Conservation (phyloP, 495 filamentous ascomycete species). For the Penicillium parvum region DNA sequence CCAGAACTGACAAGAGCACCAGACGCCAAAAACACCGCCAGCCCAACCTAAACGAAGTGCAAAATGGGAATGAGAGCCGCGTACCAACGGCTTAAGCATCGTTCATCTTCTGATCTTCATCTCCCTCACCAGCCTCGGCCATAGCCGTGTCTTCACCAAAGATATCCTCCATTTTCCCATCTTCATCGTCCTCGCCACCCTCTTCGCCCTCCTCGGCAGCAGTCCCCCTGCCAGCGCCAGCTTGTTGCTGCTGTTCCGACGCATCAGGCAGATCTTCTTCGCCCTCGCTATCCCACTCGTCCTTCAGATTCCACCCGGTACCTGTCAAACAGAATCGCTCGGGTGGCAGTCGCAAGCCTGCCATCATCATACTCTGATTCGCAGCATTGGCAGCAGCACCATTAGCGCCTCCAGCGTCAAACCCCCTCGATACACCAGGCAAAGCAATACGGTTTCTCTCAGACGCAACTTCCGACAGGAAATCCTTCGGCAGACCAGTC, state of each 20-base stretch:
- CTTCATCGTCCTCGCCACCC: slow-evolving; percentile 41
- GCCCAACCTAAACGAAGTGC: slow-evolving; percentile 5
- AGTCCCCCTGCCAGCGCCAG: slow-evolving; percentile 13
- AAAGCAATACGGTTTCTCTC: slow-evolving; percentile 78
- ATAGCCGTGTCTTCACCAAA: slow-evolving; percentile 50
- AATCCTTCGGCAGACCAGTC: slow-evolving; percentile 73
- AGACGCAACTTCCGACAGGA: slow-evolving; percentile 73
- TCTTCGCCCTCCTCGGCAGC: slow-evolving; percentile 34
- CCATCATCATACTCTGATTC: slow-evolving; percentile 39
- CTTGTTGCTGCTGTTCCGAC: slow-evolving; percentile 16
- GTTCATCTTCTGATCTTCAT: slow-evolving; percentile 47
- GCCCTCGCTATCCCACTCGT: slow-evolving; percentile 67
- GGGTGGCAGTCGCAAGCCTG: slow-evolving; percentile 77
- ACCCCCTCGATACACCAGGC: slow-evolving; percentile 71
- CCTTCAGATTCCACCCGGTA: slow-evolving; percentile 74
- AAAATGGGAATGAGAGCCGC: neutral
- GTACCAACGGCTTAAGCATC: slow-evolving; percentile 33
- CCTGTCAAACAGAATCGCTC: slow-evolving; percentile 92
- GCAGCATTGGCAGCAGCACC: slow-evolving; percentile 12
- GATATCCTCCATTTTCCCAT: slow-evolving; percentile 58
- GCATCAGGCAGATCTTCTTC: slow-evolving; percentile 48
- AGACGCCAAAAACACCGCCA: slow-evolving; percentile 26
- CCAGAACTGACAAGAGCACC: slow-evolving; percentile 6
- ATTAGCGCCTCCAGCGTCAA: slow-evolving; percentile 25
- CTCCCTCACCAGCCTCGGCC: slow-evolving; percentile 38